Conservation (phyloP, 768 basidiomycete species). For the Pleurotus tuber-regium region DNA sequence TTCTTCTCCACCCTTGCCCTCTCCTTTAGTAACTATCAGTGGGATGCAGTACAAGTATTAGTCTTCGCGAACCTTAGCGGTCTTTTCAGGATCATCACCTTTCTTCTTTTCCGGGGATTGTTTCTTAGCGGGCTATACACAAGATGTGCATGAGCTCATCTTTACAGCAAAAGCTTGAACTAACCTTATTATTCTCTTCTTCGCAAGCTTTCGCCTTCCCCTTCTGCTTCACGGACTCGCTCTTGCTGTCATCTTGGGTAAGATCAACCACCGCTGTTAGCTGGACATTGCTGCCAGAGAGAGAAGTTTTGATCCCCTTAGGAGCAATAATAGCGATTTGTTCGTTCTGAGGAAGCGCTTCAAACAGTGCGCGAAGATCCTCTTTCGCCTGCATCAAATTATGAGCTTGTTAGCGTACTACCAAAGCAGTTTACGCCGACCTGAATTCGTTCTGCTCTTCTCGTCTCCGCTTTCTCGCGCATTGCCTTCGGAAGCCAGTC, state of each 20-base stretch:
- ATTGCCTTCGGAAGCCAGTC: slow-evolving; percentile 69
- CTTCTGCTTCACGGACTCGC: slow-evolving; percentile 26
- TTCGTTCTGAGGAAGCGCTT: slow-evolving; percentile 56
- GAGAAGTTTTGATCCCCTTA: slow-evolving; percentile 37
- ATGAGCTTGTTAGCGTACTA: too few species aligned
- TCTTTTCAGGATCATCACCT: slow-evolving; percentile 54
- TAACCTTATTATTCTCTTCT: slow-evolving; percentile 39
- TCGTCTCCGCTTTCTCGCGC: slow-evolving; percentile 56
- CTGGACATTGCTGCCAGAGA: slow-evolving; percentile 31
- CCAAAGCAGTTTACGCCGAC: slow-evolving; percentile 32
- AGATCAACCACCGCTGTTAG: slow-evolving; percentile 16
- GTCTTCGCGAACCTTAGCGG: slow-evolving; percentile 49
- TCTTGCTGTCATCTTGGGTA: slow-evolving; percentile 23
- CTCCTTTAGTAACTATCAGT: slow-evolving; percentile 41
- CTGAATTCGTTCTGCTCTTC: slow-evolving; percentile 64
- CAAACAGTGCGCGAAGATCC: slow-evolving; percentile 53
- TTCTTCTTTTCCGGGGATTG: background rate
- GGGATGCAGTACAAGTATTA: background rate
- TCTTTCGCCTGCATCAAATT: slow-evolving; percentile 49
- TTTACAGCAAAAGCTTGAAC: slow-evolving; percentile 12
- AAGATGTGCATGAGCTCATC: slow-evolving; percentile 1
- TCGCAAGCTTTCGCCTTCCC: slow-evolving; percentile 31
- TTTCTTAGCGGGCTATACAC: background rate
- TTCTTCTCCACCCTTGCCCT: slow-evolving; percentile 70
- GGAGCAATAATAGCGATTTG: slow-evolving; percentile 53